A percentile compares a stretch with the other conserved stretches of the same genome.
Conservation (phyloP, 768 basidiomycete species). For the Mycena latifolia region DNA sequence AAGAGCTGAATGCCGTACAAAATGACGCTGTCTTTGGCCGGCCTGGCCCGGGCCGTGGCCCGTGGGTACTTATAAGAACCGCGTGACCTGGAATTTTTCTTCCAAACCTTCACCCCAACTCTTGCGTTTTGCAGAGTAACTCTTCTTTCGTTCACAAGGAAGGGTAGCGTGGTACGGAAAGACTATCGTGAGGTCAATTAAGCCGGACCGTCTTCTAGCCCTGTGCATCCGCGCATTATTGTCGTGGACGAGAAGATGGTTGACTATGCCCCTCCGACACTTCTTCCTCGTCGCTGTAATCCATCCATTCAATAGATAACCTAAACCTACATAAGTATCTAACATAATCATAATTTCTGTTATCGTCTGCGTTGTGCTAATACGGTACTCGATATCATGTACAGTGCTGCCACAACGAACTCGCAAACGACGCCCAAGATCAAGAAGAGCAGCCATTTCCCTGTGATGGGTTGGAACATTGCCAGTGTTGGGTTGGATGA, state of each 20-base stretch:
- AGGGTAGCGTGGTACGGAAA: slow-evolving; percentile 70
- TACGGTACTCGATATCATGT: slow-evolving; percentile 59
- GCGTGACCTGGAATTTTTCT: slow-evolving; percentile 1
- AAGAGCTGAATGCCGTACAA: no score
- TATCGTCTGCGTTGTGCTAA: slow-evolving; percentile 9
- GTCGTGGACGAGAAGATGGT: slow-evolving; percentile 68
- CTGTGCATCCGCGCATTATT: slow-evolving; percentile 45
- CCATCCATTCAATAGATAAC: slow-evolving; percentile 25
- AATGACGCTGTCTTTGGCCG: no score
- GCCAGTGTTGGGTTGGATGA: slow-evolving; percentile 59
- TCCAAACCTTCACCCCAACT: slow-evolving; percentile 55
- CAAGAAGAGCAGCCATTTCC: slow-evolving; percentile 70
- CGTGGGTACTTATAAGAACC: no score
- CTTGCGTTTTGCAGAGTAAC: slow-evolving; percentile 58
- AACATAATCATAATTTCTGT: slow-evolving; percentile 31
- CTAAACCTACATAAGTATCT: slow-evolving; percentile 32
- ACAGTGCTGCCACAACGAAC: slow-evolving; percentile 62
- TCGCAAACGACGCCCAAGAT: slow-evolving; percentile 74
- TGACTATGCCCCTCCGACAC: slow-evolving; percentile 83
- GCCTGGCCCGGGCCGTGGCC: no score
- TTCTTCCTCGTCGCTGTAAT: slow-evolving; percentile 22
- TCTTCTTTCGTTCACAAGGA: slow-evolving; percentile 60
- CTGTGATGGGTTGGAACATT: slow-evolving; percentile 68
- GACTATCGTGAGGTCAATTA: slow-evolving; percentile 73
- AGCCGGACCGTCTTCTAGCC: slow-evolving; percentile 79